Percentiles rank a stretch among this genome's conserved stretches.
Evolutionary conservation across 2,329 filamentous ascomycete species (phyloP).

Genomic region (Xylaria multiplex): DNA sequence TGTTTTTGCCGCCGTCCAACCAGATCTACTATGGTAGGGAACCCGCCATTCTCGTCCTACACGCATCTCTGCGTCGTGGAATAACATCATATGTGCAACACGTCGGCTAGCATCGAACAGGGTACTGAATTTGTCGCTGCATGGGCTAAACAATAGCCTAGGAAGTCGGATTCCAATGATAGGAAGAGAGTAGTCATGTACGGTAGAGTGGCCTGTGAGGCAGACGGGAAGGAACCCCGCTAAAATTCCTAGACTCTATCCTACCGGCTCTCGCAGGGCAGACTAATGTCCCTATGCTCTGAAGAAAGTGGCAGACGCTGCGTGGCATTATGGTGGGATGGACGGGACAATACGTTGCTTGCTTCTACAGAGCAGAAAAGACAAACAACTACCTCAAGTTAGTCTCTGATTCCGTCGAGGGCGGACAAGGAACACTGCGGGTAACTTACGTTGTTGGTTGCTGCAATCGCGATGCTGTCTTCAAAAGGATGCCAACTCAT

Average conservation of each 20-base stretch:
- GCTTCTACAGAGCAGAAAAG: conserved; percentile 75
- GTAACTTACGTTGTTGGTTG: conserved; percentile 94
- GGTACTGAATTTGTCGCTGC: conserved; percentile 18
- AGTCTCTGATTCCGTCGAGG: conserved; percentile 32
- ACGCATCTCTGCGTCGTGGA: conserved; percentile 25
- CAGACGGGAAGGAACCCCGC: conserved; percentile 18
- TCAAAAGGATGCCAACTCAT: conserved; percentile 99
- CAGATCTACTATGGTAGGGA: conserved; percentile 17
- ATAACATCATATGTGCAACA: conserved; percentile 25
- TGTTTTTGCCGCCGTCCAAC: conserved; percentile 21
- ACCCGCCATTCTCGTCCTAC: conserved; percentile 15
- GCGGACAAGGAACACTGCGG: neutral
- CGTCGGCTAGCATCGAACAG: conserved; percentile 20
- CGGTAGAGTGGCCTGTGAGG: conserved; percentile 16
- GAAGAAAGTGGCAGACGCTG: conserved; percentile 13
- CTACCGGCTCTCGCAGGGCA: conserved; percentile 11
- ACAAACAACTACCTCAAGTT: conserved; percentile 71
- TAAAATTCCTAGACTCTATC: conserved; percentile 17
- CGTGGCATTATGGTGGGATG: conserved; percentile 1
- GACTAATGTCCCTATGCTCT: conserved; percentile 17
- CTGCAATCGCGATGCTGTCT: conserved; percentile 98
- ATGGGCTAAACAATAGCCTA: conserved; percentile 20
- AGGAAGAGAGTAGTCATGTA: conserved; percentile 10
- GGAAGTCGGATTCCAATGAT: conserved; percentile 15
- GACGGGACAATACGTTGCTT: conserved; percentile 16